Base-by-base conservation (phyloP, 2,329 filamentous ascomycete genomes). In the Aspergillus sp. region DNA sequence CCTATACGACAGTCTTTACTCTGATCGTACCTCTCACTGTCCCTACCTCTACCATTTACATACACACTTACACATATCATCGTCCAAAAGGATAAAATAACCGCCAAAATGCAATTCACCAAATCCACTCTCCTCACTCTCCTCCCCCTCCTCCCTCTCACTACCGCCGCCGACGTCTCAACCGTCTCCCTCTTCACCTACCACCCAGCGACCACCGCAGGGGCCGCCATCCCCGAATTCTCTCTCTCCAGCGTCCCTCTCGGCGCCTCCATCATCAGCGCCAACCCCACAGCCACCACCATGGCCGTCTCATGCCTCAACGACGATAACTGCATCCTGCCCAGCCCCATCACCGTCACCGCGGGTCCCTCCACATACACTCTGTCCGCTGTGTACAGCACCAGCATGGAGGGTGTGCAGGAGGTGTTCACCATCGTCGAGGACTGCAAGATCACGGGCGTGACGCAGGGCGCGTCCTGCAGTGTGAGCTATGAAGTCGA, bases 351-450 rank as follows among this genome's bases (percentile, higher is more conserved):
- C 10, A 69, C 67, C 52, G 23, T 66, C 3, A 67, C 64, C 23
- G 54, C 64, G 39, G 66, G 67, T 4, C 66, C 64, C 8, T 69
- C 67, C 11, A 69, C 66, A 51, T 66, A 55, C 36, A 54, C 54
- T 23, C 25, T 62, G 21, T 58, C 52, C 19, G 62, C 62, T n/a
- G 52, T 60, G 23, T 61, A 59, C 36, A 19, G 64, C 3, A 57
- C 59, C 23, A 47, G 47, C 23, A 54, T 44, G 3, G 1, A 21
- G 17, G 63, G 61, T 6, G 44, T 58, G 5, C 36, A 57, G 3
- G 62, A 42, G 8, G 61, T 39, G 2, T 8, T 60, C 15, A 64
- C 66, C 7, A 15, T 64, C 0, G 41, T 58, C 1, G 42, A 63
- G 13, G 57, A 60, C 55, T 68, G 67, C 63, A 58, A 63, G 15